Evolutionary conservation across 768 basidiomycete genomes (phyloP).

Genomic region (Rhizopogon vulgaris): DNA sequence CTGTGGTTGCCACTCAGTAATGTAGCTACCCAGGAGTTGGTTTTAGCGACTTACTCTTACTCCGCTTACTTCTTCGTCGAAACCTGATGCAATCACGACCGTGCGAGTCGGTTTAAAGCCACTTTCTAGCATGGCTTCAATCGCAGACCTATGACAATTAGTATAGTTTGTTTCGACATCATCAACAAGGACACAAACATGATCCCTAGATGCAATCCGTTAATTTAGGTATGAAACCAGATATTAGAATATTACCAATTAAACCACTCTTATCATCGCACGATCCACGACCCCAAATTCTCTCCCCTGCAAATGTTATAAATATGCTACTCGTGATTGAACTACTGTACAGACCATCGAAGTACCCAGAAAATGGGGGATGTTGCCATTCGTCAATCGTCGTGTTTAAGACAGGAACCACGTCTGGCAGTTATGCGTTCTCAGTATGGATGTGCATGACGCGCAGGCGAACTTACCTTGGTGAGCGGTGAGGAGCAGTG

Average conservation of each 20-base stretch:
- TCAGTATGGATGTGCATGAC: background rate
- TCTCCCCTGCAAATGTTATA: conserved; percentile 27
- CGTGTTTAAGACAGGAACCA: conserved; percentile 51
- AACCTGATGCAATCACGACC: conserved; percentile 35
- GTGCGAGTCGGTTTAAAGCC: conserved; percentile 39
- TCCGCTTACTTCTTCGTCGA: conserved; percentile 52
- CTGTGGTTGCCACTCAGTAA: conserved; percentile 20
- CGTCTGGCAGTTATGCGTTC: conserved; percentile 32
- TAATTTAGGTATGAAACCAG: background rate
- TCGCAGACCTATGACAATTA: conserved; percentile 26
- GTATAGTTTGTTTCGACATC: background rate
- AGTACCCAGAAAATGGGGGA: conserved; percentile 54
- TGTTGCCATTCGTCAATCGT: conserved; percentile 49
- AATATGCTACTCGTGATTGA: background rate
- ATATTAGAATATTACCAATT: conserved; percentile 22
- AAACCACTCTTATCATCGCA: conserved; percentile 67
- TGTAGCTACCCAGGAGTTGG: background rate
- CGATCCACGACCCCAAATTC: conserved; percentile 71
- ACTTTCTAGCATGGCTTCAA: conserved; percentile 40
- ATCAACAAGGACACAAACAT: background rate
- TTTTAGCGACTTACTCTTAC: conserved; percentile 24
- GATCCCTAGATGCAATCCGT: background rate
- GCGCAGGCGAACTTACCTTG: conserved; percentile 35
- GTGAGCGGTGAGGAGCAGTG: conserved; percentile 62
- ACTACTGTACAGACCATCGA: conserved; percentile 34